These are phyloP conservation scores for Chytriomyces confervae DNA, from an alignment of 192 early-diverging fungal genomes.

Conservation along the genomic window DNA sequence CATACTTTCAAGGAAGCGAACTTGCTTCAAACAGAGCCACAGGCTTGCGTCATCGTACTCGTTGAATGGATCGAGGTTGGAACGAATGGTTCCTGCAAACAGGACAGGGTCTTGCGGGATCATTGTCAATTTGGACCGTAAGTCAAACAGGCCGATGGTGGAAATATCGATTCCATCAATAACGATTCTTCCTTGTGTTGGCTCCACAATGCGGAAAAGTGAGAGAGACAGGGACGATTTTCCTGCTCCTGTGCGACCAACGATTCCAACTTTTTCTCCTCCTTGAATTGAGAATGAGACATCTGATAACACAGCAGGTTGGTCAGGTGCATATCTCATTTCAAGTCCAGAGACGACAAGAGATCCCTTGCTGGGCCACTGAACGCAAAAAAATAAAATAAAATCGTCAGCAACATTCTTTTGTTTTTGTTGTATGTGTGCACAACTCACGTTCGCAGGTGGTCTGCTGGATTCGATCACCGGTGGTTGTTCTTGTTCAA, in stretches of 20 bases:
- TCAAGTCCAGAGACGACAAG: slow-evolving; percentile 71
- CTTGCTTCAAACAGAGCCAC: slow-evolving; percentile 78
- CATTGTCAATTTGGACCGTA: slow-evolving; percentile 59
- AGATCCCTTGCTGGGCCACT: slow-evolving; percentile 72
- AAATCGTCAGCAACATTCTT: slow-evolving; percentile 9
- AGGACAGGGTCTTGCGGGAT: slow-evolving; percentile 68
- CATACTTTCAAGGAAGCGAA: slow-evolving; percentile 67
- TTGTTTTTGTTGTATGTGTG: not conserved
- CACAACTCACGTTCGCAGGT: slow-evolving; percentile 33
- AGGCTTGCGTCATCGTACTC: slow-evolving; percentile 71
- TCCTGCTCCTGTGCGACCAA: slow-evolving; percentile 76
- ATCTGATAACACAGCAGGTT: slow-evolving; percentile 64
- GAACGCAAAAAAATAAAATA: not conserved
- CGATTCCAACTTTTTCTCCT: slow-evolving; percentile 56
- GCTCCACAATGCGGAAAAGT: slow-evolving; percentile 74
- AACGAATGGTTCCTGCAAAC: slow-evolving; percentile 71
- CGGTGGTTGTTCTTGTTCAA: slow-evolving; percentile 81
- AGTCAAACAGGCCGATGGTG: slow-evolving; percentile 63
- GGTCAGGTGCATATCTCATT: slow-evolving; percentile 78
- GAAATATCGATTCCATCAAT: slow-evolving; percentile 78
- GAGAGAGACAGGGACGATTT: slow-evolving; percentile 76
- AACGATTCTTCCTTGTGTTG: slow-evolving; percentile 60
- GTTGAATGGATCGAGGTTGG: slow-evolving; percentile 82
- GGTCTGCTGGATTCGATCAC: slow-evolving; percentile 57
- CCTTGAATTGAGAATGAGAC: slow-evolving; percentile 72